These are phyloP conservation scores for Fusarium mexicanum DNA, from an alignment of 2,329 filamentous ascomycete genomes.

Conservation along the genomic window DNA sequence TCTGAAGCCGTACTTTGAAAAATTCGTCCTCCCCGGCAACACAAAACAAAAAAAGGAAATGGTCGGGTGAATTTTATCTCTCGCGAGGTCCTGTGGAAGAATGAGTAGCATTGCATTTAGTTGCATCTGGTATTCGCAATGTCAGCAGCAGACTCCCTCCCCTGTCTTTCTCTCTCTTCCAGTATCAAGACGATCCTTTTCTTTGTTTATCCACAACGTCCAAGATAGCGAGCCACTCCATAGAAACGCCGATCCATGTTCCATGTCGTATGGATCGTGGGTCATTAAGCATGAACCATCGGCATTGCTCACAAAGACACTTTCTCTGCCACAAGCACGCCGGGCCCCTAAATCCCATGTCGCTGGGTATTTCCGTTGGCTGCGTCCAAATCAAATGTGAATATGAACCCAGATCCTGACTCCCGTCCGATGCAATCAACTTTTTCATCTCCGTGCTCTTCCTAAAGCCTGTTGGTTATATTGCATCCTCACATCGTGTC, in stretches of 20 bases:
- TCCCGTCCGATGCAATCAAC: slow-evolving; percentile 52
- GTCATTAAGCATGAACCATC: slow-evolving; percentile 40
- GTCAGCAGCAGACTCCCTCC: slow-evolving; percentile 25
- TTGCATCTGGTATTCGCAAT: slow-evolving; percentile 22
- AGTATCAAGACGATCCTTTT: slow-evolving; percentile 35
- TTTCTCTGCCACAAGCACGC: slow-evolving; percentile 23
- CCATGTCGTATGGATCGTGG: slow-evolving; percentile 38
- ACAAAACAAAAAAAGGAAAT: slow-evolving; percentile 38
- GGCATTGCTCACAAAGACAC: slow-evolving; percentile 34
- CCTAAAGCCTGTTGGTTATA: slow-evolving; percentile 28
- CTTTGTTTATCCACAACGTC: slow-evolving; percentile 41
- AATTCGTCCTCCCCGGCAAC: slow-evolving; percentile 41
- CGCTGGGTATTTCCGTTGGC: slow-evolving; percentile 37
- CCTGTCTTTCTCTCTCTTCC: slow-evolving; percentile 39
- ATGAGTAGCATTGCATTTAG: slow-evolving; percentile 17
- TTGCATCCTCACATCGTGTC: slow-evolving; percentile 34
- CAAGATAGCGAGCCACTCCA: slow-evolving; percentile 38
- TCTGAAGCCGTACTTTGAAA: slow-evolving; percentile 41
- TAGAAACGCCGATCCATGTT: slow-evolving; percentile 39
- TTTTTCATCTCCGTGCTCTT: slow-evolving; percentile 34
- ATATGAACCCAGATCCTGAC: slow-evolving; percentile 50
- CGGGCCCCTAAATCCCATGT: slow-evolving; percentile 28
- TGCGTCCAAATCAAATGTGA: slow-evolving; percentile 38
- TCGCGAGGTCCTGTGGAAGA: slow-evolving; percentile 38
- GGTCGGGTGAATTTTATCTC: slow-evolving; percentile 34